Percentiles rank a stretch among this genome's conserved stretches.
phyloP scores from a whole-genome alignment of 192 early-diverging fungal genomes.

The Coemansia sp. region DNA sequence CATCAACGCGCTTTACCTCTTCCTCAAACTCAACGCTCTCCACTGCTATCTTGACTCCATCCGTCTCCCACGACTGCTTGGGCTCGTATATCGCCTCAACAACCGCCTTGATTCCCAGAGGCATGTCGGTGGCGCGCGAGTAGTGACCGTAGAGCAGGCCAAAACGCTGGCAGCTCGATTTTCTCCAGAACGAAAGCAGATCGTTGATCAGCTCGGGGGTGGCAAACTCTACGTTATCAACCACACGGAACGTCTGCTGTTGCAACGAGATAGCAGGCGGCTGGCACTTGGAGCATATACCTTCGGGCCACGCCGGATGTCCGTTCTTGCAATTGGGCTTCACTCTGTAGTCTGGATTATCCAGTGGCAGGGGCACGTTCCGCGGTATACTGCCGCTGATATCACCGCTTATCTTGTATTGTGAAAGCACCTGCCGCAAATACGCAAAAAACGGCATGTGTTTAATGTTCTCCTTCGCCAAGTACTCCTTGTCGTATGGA shows the following conservation, averaged over 20 bases:
- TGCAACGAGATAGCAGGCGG: slow-evolving; percentile 90
- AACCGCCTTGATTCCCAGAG: slow-evolving; percentile 94
- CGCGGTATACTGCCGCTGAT: slow-evolving; percentile 43
- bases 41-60: slow-evolving; percentile 66
- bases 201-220: slow-evolving; percentile 73
- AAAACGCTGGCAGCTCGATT: slow-evolving; percentile 84
- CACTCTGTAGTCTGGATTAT: slow-evolving; percentile 80
- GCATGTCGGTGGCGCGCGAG: slow-evolving; percentile 87
- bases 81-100: slow-evolving; percentile 95
- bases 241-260: slow-evolving; percentile 88
- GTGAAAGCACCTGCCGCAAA: slow-evolving; percentile 70
- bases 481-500: slow-evolving; percentile 87
- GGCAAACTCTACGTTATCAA: slow-evolving; percentile 97
- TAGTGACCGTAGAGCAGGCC: slow-evolving; percentile 95
- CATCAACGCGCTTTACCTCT: slow-evolving; percentile 54
- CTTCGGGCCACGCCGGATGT: slow-evolving; percentile 89
- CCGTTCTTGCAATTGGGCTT: slow-evolving; percentile 74
- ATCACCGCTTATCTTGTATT: slow-evolving; percentile 64
- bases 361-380: slow-evolving; percentile 78
- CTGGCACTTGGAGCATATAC: slow-evolving; percentile 98
- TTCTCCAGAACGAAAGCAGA: slow-evolving; percentile 86
- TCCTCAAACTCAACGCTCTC: slow-evolving; percentile 61
- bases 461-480: slow-evolving; percentile 92
- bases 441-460: slow-evolving; percentile 97
- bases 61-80: slow-evolving; percentile 75